Evolutionary conservation across 1,284 basidiomycete genomes (phyloP).

Genomic region (Grifola frondosa): DNA sequence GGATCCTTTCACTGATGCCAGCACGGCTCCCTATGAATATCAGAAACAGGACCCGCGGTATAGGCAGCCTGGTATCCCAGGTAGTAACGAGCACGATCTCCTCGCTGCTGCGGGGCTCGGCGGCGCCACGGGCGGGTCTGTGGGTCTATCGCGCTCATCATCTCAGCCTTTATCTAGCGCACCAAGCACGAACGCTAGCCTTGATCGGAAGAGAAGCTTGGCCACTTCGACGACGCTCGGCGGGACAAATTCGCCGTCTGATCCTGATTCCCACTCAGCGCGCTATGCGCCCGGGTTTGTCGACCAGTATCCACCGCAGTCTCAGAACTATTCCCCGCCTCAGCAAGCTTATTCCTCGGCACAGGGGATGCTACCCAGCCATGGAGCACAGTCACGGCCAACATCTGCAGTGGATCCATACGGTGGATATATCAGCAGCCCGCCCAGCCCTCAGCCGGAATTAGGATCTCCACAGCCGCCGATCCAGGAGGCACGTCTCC

Average conservation of each 20-base stretch:
- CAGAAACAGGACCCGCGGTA: conserved; percentile 13
- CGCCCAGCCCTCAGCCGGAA: conserved; percentile 8
- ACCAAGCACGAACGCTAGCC: conserved; percentile 12
- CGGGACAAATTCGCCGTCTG: conserved; percentile 13
- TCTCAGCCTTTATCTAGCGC: conserved; percentile 4
- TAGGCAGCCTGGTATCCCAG: conserved; percentile 7
- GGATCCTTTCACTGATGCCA: conserved; percentile 21
- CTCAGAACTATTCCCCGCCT: conserved; percentile 12
- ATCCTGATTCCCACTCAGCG: conserved; percentile 16
- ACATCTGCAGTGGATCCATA: conserved; percentile 18
- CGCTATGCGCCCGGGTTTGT: conserved; percentile 9
- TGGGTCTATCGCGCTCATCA: conserved; percentile 38
- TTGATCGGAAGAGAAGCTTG: conserved; percentile 32
- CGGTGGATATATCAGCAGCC: conserved; percentile 20
- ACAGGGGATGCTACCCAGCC: conserved; percentile 15
- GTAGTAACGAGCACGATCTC: conserved; percentile 14
- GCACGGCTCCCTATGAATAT: conserved; percentile 2
- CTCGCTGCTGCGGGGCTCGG: conserved; percentile 26
- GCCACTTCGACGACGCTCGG: conserved; percentile 29
- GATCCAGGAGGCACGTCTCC: conserved; percentile 12
- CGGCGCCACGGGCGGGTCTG: conserved; percentile 36
- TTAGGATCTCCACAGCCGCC: conserved; percentile 10
- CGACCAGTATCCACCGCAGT: conserved; percentile 8
- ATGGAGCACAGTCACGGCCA: conserved; percentile 12
- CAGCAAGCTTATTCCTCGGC: not conserved